Evolutionary conservation across 306 rosid genomes (phyloP), one percentile per base, ranked within the genome.

Genomic region (Argentina anserina): DNA sequence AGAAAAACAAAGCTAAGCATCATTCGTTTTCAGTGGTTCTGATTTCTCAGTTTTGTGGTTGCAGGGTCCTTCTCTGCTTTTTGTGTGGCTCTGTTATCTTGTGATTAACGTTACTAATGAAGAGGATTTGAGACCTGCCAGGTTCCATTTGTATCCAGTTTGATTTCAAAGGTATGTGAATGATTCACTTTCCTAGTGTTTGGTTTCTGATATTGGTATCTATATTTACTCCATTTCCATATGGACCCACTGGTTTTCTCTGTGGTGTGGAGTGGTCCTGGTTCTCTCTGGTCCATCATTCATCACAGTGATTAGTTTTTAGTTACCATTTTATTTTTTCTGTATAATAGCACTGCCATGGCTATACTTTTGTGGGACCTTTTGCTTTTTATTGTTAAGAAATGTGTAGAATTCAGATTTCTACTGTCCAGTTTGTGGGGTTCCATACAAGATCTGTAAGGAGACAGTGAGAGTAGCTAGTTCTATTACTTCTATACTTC

Each of bases 91-190:
- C 70, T 78, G 80, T 79, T 85, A 73, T 65, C 89, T 88, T 90
- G 76, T 82, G 84, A 73, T 85, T 79, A 73, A 84, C 86, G 87
- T 81, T 81, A 72, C 45, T 18, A 52, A 87, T 80, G 87, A 75
- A 50, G 74, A 72, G 78, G 67, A 65, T 53, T 66, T 87, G 81
- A 87, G 60, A 62, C 21, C 1, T 12, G 7, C 46, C 40, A 55
- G 53, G 47, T 43, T 31, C 46, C 18, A 73, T 70, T 71, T 85
- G 63, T 11, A 29, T 15, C 75, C 71, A 72, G 74, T 45, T 74
- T 68, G 80, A 76, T 63, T 64, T 81, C 42, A 1, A 71, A 87
- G 86, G 88, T 86, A 53, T 20, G 47, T 53, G 29, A 56, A 21
- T 7, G 1, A 52, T 28, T 41, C 59, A 36, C 37, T 37, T 5